Base-by-base conservation (phyloP, 2,329 filamentous ascomycete species). In the Paraconiothyrium brasiliense region DNA sequence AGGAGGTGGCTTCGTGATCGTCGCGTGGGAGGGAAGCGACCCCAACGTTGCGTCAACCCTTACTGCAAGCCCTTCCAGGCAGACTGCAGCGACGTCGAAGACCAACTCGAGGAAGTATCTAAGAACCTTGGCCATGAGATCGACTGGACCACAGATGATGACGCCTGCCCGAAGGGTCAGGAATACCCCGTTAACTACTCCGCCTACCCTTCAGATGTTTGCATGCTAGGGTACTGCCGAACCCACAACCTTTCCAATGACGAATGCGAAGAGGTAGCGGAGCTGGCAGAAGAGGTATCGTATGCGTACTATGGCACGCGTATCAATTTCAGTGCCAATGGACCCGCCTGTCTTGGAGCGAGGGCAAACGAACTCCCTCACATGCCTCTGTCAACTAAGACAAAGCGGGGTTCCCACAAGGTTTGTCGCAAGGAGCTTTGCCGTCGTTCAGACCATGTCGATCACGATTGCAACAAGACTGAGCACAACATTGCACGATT, bases 41-140 rank as follows among this genome's bases (percentile, higher is more conserved):
- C 6, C 9, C 14, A 34, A 30, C 52, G 39, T 10, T 55, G 52
- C 16, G 43, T 48, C 16, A 30, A 6, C 1, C 43, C 34, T n/a
- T 48, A 49, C 20, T 49, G 46, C 43, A 20, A 13, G n/a, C 37
- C 52, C 14, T 49, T 39, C 22, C 3, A 20, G 11, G 39, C 37
- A 39, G 52, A 55, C 9, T 55, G 52, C 39, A 55, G 52, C 27
- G 52, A 55, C 30, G 52, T 55, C 14, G 52, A 55, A 16, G 52
- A 55, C 20, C 22, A 55, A 13, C 39, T 55, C 6, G 52, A 55
- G 39, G n/a, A 44, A 9, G 6, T 46, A 14, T 55, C 52, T 1
- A 44, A 55, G 16, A 46, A 32, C 10, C 16, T 55, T n/a, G 52
- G 52, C 24, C 52, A 22, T 10, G 22, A 30, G 9, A 39, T 20